Evolutionary conservation across 192 early-diverging fungal species (phyloP).

Genomic region (Funneliformis mosseae): DNA sequence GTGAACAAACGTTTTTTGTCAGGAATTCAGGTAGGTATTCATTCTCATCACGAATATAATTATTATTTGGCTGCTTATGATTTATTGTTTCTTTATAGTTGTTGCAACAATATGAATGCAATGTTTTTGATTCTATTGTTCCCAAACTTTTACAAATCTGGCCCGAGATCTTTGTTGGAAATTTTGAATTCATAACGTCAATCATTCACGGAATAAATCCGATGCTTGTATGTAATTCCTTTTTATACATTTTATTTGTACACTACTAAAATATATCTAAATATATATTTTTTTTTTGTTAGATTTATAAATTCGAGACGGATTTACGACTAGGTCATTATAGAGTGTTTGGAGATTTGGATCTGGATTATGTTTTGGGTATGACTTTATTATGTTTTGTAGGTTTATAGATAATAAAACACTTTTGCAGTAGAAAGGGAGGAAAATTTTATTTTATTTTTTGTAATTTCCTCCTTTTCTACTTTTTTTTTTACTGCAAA

Average conservation of each 20-base stretch:
- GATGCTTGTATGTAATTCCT: background rate
- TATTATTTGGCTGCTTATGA: background rate
- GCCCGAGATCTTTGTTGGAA: conserved; percentile 2
- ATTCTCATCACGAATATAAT: background rate
- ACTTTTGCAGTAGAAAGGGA: too few species aligned
- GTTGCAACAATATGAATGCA: background rate
- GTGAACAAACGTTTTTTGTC: background rate
- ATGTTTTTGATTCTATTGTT: background rate
- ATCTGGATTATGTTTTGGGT: conserved; percentile 7
- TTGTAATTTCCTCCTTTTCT: too few species aligned
- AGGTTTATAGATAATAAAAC: too few species aligned
- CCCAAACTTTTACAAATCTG: background rate
- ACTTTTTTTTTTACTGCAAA: too few species aligned
- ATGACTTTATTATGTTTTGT: background rate
- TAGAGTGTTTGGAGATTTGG: background rate
- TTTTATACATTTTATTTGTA: background rate
- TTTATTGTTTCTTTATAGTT: background rate
- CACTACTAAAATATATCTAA: background rate
- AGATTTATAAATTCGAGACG: conserved; percentile 23
- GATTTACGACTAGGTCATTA: conserved; percentile 4
- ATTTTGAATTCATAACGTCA: background rate
- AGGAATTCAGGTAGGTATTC: background rate
- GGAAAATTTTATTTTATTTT: too few species aligned
- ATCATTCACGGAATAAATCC: conserved; percentile 3
- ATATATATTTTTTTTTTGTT: background rate